Evolutionary conservation across 257 asterid species (phyloP).

Genomic region (Gynochthodes officinalis): DNA sequence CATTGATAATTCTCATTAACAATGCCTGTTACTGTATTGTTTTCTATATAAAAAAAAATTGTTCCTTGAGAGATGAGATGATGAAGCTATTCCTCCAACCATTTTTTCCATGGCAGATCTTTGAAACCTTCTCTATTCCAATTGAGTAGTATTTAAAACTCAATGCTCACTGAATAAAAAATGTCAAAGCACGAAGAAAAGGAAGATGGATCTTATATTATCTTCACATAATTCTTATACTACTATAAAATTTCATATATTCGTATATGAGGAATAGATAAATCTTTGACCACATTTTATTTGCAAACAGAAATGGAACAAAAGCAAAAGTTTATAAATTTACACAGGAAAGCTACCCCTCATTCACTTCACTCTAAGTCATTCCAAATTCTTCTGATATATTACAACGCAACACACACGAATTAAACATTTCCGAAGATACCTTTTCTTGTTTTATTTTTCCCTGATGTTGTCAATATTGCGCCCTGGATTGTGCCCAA

Average conservation of each 20-base stretch:
- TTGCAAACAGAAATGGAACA: conserved; percentile 15
- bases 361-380: conserved; percentile 3
- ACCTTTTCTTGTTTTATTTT: background rate
- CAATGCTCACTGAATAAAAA: background rate
- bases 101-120: background rate
- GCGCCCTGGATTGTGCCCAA: conserved; percentile 47
- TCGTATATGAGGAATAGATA: background rate
- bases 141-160: background rate
- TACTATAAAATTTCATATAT: too few relatives aligned
- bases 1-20: background rate
- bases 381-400: conserved; percentile 9
- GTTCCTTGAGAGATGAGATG: background rate
- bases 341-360: conserved; percentile 20
- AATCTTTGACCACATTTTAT: conserved; percentile 17
- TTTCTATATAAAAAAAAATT: background rate
- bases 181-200: background rate
- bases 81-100: conserved; percentile 8
- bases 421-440: conserved; percentile 1
- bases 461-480: conserved; percentile 21
- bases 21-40: background rate
- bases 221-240: background rate
- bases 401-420: conserved; percentile 1
- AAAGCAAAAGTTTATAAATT: conserved; percentile 20
- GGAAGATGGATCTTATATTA: conserved; percentile 2
- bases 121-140: background rate